Conservation (phyloP, 805 yeast genomes). For the Yarrowia deformans region DNA sequence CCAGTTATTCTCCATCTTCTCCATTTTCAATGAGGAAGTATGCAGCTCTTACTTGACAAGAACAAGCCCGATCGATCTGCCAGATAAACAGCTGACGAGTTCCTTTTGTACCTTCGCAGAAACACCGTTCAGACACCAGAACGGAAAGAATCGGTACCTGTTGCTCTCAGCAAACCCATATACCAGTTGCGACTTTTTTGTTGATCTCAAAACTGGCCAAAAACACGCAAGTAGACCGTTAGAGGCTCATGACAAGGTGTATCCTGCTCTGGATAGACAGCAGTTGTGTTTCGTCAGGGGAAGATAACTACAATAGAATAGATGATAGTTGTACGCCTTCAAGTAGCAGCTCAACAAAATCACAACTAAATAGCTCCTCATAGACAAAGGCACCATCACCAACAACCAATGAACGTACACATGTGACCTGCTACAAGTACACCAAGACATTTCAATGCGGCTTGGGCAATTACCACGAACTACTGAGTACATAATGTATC, state of each 20-base stretch:
- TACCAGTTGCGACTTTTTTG: not conserved
- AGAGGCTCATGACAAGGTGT: not conserved
- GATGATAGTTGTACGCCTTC: no score
- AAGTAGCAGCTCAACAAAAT: no score
- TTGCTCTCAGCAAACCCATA: slow-evolving; percentile 9
- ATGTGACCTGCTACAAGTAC: no score
- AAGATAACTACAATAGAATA: not conserved
- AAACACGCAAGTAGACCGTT: not conserved
- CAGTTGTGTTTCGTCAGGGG: not conserved
- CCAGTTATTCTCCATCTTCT: not conserved
- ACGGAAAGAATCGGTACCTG: not conserved
- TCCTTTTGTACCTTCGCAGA: not conserved
- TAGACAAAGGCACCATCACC: no score
- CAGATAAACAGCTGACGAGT: not conserved
- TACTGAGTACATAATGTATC: no score
- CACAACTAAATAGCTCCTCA: no score
- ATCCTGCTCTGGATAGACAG: not conserved
- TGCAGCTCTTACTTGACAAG: not conserved
- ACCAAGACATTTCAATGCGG: no score
- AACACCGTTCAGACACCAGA: not conserved
- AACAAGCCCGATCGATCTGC: not conserved
- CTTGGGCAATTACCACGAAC: no score
- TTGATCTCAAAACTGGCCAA: not conserved
- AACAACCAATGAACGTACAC: no score
- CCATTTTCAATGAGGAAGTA: not conserved